Evolutionary conservation across 106 monocot species (phyloP), one percentile per base, ranked within the genome.

Genomic region (Agapanthus africanus): DNA sequence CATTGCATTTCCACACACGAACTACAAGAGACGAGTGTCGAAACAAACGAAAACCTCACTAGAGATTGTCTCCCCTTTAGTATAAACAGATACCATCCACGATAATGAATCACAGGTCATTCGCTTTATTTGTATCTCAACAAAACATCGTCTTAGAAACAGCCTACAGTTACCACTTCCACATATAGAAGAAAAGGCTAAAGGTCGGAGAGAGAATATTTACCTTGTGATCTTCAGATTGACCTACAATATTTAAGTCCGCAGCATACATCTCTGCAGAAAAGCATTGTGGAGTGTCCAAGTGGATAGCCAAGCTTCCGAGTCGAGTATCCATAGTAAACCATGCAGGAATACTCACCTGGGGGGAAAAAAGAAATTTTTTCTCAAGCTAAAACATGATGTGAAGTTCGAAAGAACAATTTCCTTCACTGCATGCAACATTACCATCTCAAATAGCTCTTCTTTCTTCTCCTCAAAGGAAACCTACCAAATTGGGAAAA

Each of bases 291-390:
- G 97, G 97, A 19, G 78, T 87, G 64, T 99, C 97, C 78, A 99
- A 71, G 52, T 99, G 97, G 71, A 99, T 63, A 54, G 97, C 92
- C 67, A 93, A 78, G 54, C 92, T 85, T 21, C 97, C 97, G 62
- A 99, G 80, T 1, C 92, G 84, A 56, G 92, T 87, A 79, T 99
- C 97, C 80, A 82, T 76, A 26, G 92, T 93, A 72, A 99, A 92
- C 97, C 97, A 99, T 54, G 89, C 80, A 73, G 97, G 97, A 75
- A 99, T 83, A 73, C 89, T 90, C 54, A 99, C 85, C 97, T 99
- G 64, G 49, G 61, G 8, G 41, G 37, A 47, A 26, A 46, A n/a
- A n/a, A 64, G 19, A 50, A 68, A 49, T 68, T 25, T 31, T 68
- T 27, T 68, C 30, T 19, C 6, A 21, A 28, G 18, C 8, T 51